Base-by-base conservation (phyloP, 2,329 filamentous ascomycete genomes). In the Diplodia corticola region DNA sequence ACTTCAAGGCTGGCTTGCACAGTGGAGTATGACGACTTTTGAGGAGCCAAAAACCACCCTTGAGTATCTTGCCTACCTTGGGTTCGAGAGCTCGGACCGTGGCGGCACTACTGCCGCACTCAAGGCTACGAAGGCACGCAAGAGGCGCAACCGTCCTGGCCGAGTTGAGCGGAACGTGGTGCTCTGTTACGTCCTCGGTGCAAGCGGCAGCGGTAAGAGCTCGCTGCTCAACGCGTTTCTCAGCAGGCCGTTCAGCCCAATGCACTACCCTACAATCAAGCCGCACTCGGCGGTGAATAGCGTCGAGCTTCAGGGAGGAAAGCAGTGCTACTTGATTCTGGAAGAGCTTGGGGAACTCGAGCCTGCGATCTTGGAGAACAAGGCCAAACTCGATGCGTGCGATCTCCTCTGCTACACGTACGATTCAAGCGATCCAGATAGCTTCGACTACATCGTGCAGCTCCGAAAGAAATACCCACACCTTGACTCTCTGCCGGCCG, bases 21-120 rank as follows among this genome's bases (percentile, higher is more conserved):
- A 99, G 73, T 99, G 95, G 95, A 97, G 93, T 76, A 99, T 99
- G 95, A 99, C 95, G 0, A 99, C 95, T 0, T 99, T 98, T 73
- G 88, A 96, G 68, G 93, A 96, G 66, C 94, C 95, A 13, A 96
- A 95, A 75, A 97, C 92, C 0, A 98, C 95, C 0, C 84, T 99
- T 4, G 93, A 96, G 72, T 99, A 99, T 76, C 87, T 99, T 2
- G 95, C 95, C 3, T 97, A 97, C 75, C 88, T 99, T 2, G 95
- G 95, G 1, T 99, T 97, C 73, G 95, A 98, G 75, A 89, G 91
- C 2, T 82, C 87, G 1, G 91, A 90, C 71, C 80, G 82, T 66
- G 90, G 90, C 67, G 89, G 90, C 46, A 88, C 89, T 0, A 92
- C 91, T 1, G 92, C 92, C 0, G 95, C 95, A 3, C 83, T 99